Evolutionary conservation across 2,329 filamentous ascomycete genomes (phyloP), one percentile per base, ranked within the genome.

Genomic region (Pseudogymnoascus sp.): DNA sequence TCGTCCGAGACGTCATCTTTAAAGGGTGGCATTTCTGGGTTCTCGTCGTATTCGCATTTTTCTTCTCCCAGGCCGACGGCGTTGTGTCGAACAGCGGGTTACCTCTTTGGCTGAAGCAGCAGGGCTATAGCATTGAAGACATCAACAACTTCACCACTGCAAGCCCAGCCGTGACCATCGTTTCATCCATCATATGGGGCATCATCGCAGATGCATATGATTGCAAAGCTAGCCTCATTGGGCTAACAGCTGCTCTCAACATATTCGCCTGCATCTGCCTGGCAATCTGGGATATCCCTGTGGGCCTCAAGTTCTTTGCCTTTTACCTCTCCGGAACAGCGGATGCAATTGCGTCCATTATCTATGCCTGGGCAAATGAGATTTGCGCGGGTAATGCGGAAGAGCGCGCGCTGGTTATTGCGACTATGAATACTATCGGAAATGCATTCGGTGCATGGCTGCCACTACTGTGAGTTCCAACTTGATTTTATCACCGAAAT

Each of bases 401-500:
- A 14, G 73, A 75, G 63, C 68, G 73, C 8, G 73, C 73, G 0
- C 66, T 75, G 13, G 70, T 74, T 60, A 73, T 75, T 25, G 73
- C 69, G 48, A 75, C 62, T 25, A 76, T 72, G 75, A 75, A 72
- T 71, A 77, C 75, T 0, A 64, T 77, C 16, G 75, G 75, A 1
- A 72, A 72, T 68, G 69, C 71, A 1, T 72, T 72, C 65, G 71
- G 71, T 25, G 68, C 71, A 48, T 73, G 71, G 70, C 64, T 72
- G 39, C 71, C 70, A 14, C 65, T 71, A 54, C 39, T 71, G 65
- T 65, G 41, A 65, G 63, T 65, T 63, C 6, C 25, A 34, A 19
- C n/a, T 60, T 45, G 11, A 28, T 28, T 14, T 34, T 19, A 13
- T n/a, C 14, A 23, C 28, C 28, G 28, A 31, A 31, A 39, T 19